Conservation (phyloP, 2,329 filamentous ascomycete genomes). For the Colletotrichum brevisporum region DNA sequence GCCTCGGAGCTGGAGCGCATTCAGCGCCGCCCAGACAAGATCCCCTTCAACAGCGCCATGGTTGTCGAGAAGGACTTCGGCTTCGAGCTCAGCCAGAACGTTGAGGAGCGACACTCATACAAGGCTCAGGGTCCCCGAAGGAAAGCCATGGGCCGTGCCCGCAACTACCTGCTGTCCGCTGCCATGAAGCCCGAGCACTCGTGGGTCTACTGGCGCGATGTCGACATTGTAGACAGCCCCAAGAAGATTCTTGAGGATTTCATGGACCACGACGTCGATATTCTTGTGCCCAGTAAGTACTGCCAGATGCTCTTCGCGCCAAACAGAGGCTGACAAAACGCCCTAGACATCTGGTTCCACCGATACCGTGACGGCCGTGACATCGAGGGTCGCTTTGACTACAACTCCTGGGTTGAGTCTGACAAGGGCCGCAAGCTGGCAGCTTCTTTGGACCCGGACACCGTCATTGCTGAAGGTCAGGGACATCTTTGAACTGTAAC, state of each 20-base stretch:
- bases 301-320: not conserved
- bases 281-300: constrained; percentile 91
- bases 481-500: constrained; percentile 6
- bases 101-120: constrained; percentile 88
- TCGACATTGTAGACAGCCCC: constrained; percentile 94
- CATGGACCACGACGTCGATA: constrained; percentile 91
- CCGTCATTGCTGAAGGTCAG: constrained; percentile 89
- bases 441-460: constrained; percentile 81
- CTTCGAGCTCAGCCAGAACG: constrained; percentile 79
- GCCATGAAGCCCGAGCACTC: constrained; percentile 94
- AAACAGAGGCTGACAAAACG: constrained; percentile 33
- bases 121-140: constrained; percentile 90
- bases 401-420: constrained; percentile 99
- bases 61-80: constrained; percentile 95
- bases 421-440: constrained; percentile 84
- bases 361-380: constrained; percentile 85
- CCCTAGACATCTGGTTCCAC: constrained; percentile 94
- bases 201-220: constrained; percentile 99
- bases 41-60: constrained; percentile 87
- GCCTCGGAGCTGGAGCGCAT: constrained; percentile 88
- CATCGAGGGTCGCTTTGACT: constrained; percentile 97
- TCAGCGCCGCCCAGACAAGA: constrained; percentile 83
- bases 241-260: constrained; percentile 93
- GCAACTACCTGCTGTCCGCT: constrained; percentile 90
- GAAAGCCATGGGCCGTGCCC: constrained; percentile 89